Conservation (phyloP, 768 basidiomycete species). For the Cyclocybe cylindracea region DNA sequence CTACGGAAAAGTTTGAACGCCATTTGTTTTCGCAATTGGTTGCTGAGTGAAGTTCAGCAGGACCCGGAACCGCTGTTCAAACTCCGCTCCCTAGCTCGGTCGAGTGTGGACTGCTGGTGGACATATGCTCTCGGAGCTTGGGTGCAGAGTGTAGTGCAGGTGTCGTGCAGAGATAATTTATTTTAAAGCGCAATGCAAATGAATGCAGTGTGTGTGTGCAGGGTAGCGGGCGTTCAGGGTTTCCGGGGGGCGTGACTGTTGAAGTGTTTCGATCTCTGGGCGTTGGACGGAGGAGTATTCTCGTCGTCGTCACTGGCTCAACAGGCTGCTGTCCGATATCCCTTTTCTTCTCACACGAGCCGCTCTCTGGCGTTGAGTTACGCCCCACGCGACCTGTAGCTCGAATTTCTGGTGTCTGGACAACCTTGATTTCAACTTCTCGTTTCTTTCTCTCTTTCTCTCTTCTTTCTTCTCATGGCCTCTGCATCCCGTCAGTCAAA, state of each 20-base stretch:
- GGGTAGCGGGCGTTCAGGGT: background rate
- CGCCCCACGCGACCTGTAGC: slow-evolving; percentile 25
- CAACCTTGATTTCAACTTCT: slow-evolving; percentile 25
- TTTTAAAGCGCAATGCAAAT: background rate
- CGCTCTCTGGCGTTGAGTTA: slow-evolving; percentile 20
- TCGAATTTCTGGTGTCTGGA: slow-evolving; percentile 40
- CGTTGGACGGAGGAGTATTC: background rate
- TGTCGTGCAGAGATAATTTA: background rate
- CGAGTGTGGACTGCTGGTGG: background rate
- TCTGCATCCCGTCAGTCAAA: slow-evolving; percentile 66
- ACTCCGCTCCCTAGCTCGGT: background rate
- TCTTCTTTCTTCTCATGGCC: slow-evolving; percentile 50
- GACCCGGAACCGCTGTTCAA: background rate
- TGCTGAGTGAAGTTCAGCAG: background rate
- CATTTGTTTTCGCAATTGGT: background rate
- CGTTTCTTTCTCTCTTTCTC: slow-evolving; percentile 32
- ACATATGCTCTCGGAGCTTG: too few species aligned
- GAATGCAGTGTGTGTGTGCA: background rate
- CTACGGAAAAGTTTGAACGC: background rate
- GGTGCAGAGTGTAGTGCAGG: too few species aligned
- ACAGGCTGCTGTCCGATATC: slow-evolving; percentile 18
- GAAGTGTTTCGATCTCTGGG: background rate
- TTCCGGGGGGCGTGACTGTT: slow-evolving; percentile 3
- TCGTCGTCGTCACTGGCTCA: slow-evolving; percentile 19
- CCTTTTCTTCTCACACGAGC: slow-evolving; percentile 17